These are phyloP conservation scores for Xerocomus minutiporus DNA, from an alignment of 1,284 basidiomycete genomes.

Conservation along the genomic window DNA sequence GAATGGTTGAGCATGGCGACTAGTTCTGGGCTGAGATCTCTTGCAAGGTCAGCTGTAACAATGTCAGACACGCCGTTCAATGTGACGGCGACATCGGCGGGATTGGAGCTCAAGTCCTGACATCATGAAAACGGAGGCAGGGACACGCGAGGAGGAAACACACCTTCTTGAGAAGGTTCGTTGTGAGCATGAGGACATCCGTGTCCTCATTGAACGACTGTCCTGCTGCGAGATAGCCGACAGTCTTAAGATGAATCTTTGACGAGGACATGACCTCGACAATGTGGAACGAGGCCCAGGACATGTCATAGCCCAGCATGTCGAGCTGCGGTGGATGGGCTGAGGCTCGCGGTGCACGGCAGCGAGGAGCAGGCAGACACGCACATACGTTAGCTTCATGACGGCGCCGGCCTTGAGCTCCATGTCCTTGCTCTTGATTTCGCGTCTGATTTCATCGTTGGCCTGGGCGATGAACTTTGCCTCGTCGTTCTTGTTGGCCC, in stretches of 20 bases:
- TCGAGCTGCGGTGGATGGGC: conserved; percentile 58
- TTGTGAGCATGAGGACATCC: conserved; percentile 96
- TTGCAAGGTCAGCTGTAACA: conserved; percentile 82
- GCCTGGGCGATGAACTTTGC: conserved; percentile 76
- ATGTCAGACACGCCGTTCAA: conserved; percentile 88
- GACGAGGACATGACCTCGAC: conserved; percentile 97
- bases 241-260: conserved; percentile 87
- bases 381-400: conserved; percentile 93
- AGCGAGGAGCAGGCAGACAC: conserved; percentile 37
- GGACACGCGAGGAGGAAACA: conserved; percentile 19
- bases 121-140: conserved; percentile 6
- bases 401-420: conserved; percentile 93
- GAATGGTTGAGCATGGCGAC: conserved; percentile 90
- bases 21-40: conserved; percentile 85
- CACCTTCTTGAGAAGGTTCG: conserved; percentile 97
- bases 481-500: conserved; percentile 82
- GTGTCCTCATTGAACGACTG: conserved; percentile 94
- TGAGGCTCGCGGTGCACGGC: conserved; percentile 5
- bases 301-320: conserved; percentile 90
- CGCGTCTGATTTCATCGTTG: conserved; percentile 83
- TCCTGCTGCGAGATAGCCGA: conserved; percentile 92
- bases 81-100: conserved; percentile 75
- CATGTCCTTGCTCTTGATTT: conserved; percentile 94
- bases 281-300: conserved; percentile 90
- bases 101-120: conserved; percentile 79